Percentiles rank a stretch among this genome's conserved stretches.
Conservation (phyloP, 768 basidiomycete genomes). For the Hirschioporus abietinus region DNA sequence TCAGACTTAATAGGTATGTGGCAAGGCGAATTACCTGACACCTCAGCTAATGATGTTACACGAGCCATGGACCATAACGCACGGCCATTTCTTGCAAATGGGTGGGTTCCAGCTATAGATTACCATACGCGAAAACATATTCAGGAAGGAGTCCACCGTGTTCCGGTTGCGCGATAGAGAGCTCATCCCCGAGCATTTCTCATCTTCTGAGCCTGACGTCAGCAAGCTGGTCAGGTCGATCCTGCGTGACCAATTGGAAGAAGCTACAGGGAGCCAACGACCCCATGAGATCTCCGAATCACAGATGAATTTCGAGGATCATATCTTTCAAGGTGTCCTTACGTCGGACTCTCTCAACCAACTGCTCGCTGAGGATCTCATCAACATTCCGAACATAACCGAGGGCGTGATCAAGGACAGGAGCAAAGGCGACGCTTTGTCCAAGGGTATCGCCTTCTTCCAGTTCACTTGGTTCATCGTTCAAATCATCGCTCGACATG, state of each 20-base stretch:
- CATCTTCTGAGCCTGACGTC: too few species aligned
- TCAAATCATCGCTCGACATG: background rate
- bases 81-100: slow-evolving; percentile 7
- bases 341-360: background rate
- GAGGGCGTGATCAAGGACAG: background rate
- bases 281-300: too few species aligned
- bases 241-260: too few species aligned
- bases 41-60: too few species aligned
- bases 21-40: too few species aligned
- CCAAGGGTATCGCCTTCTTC: background rate
- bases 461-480: background rate
- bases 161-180: too few species aligned
- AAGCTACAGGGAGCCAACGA: too few species aligned
- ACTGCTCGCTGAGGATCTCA: background rate
- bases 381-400: background rate
- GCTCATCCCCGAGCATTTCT: too few species aligned
- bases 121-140: background rate
- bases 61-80: slow-evolving; percentile 4
- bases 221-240: too few species aligned
- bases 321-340: background rate
- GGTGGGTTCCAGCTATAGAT: background rate
- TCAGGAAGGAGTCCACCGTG: background rate
- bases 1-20: too few species aligned
- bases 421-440: background rate
- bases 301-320: background rate